Conservation (phyloP, 768 basidiomycete species). For the Tephrocybe sp. region DNA sequence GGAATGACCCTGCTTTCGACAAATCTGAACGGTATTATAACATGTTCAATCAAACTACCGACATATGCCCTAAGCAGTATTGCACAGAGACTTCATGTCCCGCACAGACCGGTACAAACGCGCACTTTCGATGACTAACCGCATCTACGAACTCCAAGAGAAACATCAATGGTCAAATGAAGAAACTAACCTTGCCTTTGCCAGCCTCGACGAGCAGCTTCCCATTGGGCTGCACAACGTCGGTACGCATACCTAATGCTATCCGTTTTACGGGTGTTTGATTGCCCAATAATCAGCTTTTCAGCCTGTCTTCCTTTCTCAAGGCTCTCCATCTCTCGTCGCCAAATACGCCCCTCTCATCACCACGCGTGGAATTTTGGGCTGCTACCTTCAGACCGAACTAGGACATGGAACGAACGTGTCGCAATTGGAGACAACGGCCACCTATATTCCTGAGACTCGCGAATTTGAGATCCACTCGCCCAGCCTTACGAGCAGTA, state of each 20-base stretch:
- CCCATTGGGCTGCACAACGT: constrained; percentile 42
- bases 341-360: constrained; percentile 52
- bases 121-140: constrained; percentile 52
- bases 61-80: background rate
- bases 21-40: constrained; percentile 51
- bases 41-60: background rate
- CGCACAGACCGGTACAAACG: constrained; percentile 59
- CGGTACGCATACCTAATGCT: constrained; percentile 29
- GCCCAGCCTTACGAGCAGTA: constrained; percentile 70
- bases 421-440: constrained; percentile 67
- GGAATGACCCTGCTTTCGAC: constrained; percentile 58
- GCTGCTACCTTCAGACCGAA: constrained; percentile 77
- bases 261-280: background rate
- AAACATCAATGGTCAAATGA: constrained; percentile 51
- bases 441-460: constrained; percentile 67
- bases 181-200: constrained; percentile 47
- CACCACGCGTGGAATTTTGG: constrained; percentile 58
- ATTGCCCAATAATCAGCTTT: constrained; percentile 49
- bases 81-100: constrained; percentile 52
- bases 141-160: constrained; percentile 60
- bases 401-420: constrained; percentile 81
- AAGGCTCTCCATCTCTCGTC: constrained; percentile 56
- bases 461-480: constrained; percentile 76
- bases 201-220: constrained; percentile 50
- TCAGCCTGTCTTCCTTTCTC: constrained; percentile 63